Percentiles rank a stretch among this genome's conserved stretches.
These are phyloP conservation scores for Suhomyces bribrorum DNA, from an alignment of 1,139 yeast genomes.

Conservation along the genomic window DNA sequence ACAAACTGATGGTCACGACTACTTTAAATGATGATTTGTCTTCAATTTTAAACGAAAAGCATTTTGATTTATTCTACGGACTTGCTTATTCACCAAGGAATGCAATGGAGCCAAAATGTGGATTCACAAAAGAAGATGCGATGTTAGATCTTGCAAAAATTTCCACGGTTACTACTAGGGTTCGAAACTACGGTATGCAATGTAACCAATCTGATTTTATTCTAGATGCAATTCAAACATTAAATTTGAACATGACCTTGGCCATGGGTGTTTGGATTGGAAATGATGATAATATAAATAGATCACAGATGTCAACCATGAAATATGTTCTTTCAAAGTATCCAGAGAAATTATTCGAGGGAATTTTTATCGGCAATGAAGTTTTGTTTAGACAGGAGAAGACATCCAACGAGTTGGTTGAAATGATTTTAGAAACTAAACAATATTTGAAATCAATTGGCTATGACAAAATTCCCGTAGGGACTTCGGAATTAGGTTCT, in stretches of 20 bases:
- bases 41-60: neutral
- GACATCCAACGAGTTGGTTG: conserved; percentile 36
- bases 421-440: conserved; percentile 46
- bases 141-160: conserved; percentile 55
- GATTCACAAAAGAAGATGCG: conserved; percentile 48
- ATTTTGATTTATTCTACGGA: conserved; percentile 46
- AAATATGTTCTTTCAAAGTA: conserved; percentile 42
- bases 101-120: conserved; percentile 55
- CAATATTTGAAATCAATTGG: conserved; percentile 35
- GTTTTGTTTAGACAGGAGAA: conserved; percentile 58
- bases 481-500: conserved; percentile 59
- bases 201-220: conserved; percentile 58
- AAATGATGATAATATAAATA: conserved; percentile 37
- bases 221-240: conserved; percentile 52
- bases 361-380: conserved; percentile 63
- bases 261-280: conserved; percentile 70
- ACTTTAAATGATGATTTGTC: neutral
- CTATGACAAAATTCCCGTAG: conserved; percentile 46
- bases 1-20: neutral
- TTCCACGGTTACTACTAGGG: conserved; percentile 57
- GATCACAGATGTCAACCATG: conserved; percentile 46
- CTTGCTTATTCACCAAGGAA: conserved; percentile 60
- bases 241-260: conserved; percentile 56
- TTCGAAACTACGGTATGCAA: conserved; percentile 64
- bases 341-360: conserved; percentile 50